Evolutionary conservation across 192 early-diverging fungal genomes (phyloP).

Genomic region (Backusella circina): DNA sequence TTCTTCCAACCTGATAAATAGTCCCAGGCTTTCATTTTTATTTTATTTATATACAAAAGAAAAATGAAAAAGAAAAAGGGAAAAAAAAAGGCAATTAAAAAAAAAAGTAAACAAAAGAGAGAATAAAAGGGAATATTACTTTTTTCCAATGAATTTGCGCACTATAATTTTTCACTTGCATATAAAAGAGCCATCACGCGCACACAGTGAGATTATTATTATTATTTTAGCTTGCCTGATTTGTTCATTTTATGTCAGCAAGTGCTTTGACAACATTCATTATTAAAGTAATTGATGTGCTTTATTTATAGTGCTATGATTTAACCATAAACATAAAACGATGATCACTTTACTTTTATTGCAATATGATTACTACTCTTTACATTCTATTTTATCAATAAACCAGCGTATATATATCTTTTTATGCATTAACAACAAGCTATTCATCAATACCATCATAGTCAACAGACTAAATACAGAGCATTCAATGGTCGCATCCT

Average conservation of each 20-base stretch:
- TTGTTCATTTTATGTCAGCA: not conserved
- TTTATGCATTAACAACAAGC: too few relatives aligned
- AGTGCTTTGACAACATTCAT: not conserved
- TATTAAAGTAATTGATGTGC: not conserved
- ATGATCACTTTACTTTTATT: not conserved
- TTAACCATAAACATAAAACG: not conserved
- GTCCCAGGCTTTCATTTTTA: constrained; percentile 14
- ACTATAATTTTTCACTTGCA: not conserved
- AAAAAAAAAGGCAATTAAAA: not conserved
- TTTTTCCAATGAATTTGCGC: not conserved
- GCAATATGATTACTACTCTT: not conserved
- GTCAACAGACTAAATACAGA: too few relatives aligned
- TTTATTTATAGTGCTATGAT: not conserved
- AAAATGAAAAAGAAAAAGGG: not conserved
- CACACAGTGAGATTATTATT: not conserved
- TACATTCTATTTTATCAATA: not conserved
- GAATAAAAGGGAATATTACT: not conserved
- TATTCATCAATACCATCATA: too few relatives aligned
- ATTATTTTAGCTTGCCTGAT: not conserved
- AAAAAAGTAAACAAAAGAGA: not conserved
- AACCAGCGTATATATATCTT: not conserved
- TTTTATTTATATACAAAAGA: not conserved
- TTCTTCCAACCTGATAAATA: constrained; percentile 28
- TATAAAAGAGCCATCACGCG: not conserved
- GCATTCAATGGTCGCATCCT: not conserved